Evolutionary conservation across 208 protist species (phyloP).

Genomic region (Borovskyia barvae): DNA sequence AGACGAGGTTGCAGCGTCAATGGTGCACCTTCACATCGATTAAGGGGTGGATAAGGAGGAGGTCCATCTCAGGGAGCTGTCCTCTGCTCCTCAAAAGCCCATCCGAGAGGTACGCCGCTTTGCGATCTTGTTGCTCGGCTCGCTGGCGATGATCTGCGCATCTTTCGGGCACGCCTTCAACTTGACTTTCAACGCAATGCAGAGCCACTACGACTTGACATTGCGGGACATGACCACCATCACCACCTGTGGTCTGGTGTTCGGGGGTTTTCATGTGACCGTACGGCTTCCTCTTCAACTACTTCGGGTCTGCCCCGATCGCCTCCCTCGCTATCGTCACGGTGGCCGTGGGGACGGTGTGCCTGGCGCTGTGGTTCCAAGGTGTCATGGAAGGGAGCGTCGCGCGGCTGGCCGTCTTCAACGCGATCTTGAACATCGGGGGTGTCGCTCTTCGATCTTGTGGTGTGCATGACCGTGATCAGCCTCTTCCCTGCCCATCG

Average conservation of each 20-base stretch:
- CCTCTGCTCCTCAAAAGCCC: conserved; percentile 13
- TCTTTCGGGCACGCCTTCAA: conserved; percentile 22
- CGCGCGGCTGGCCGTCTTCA: conserved; percentile 40
- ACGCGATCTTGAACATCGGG: conserved; percentile 43
- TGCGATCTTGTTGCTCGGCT: conserved; percentile 15
- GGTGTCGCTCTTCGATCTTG: conserved; percentile 32
- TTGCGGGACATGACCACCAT: conserved; percentile 49
- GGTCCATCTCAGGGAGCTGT: conserved; percentile 24
- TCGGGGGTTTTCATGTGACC: conserved; percentile 50
- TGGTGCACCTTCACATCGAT: conserved; percentile 15
- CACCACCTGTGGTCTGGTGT: conserved; percentile 38
- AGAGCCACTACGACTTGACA: conserved; percentile 26
- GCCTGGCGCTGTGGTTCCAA: conserved; percentile 50
- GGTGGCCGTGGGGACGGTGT: conserved; percentile 33
- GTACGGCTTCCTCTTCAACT: conserved; percentile 60
- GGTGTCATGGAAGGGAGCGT: conserved; percentile 33
- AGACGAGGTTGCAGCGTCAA: background rate
- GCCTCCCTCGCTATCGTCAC: conserved; percentile 21
- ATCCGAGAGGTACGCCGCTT: conserved; percentile 17
- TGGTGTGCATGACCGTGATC: conserved; percentile 37
- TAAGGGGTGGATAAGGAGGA: conserved; percentile 19
- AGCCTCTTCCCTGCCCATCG: conserved; percentile 56
- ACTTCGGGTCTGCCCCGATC: conserved; percentile 40
- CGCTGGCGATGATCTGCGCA: conserved; percentile 17
- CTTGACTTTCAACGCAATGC: conserved; percentile 8